Conservation (phyloP, 2,329 filamentous ascomycete species). For the Fusarium nanum region DNA sequence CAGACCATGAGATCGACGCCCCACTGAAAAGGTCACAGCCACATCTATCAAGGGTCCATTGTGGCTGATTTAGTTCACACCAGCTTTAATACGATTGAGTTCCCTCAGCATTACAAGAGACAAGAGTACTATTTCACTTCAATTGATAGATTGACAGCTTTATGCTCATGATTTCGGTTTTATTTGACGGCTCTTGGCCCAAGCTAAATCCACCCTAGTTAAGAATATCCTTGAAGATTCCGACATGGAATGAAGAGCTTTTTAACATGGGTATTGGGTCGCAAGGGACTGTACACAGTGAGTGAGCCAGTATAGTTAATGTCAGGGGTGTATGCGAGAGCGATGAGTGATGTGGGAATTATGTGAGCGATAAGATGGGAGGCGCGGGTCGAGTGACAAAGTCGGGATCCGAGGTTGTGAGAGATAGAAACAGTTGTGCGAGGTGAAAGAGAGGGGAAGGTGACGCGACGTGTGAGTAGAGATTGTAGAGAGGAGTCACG, state of each 20-base stretch:
- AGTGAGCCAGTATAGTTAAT: slow-evolving; percentile 38
- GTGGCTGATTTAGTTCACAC: slow-evolving; percentile 11
- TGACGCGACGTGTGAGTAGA: slow-evolving; percentile 45
- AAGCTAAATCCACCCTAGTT: slow-evolving; percentile 43
- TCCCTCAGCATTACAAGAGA: not conserved
- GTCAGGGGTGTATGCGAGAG: slow-evolving; percentile 45
- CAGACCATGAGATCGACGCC: slow-evolving; percentile 32
- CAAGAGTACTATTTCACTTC: not conserved
- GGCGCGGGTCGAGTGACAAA: slow-evolving; percentile 39
- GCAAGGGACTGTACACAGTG: slow-evolving; percentile 36
- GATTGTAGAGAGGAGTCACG: slow-evolving; percentile 46
- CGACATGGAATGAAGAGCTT: slow-evolving; percentile 29
- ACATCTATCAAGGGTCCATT: slow-evolving; percentile 25
- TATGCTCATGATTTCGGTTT: slow-evolving; percentile 40
- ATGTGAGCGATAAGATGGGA: slow-evolving; percentile 43
- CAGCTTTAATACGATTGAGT: slow-evolving; percentile 8
- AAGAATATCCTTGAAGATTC: slow-evolving; percentile 39
- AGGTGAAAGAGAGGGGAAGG: slow-evolving; percentile 40
- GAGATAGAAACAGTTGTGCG: slow-evolving; percentile 42
- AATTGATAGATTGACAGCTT: not conserved
- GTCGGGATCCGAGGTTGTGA: slow-evolving; percentile 36
- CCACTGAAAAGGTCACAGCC: slow-evolving; percentile 27
- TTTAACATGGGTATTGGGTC: slow-evolving; percentile 27
- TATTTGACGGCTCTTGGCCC: slow-evolving; percentile 42
- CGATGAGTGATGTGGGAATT: slow-evolving; percentile 45